phyloP scores from a whole-genome alignment of 1,284 basidiomycete genomes.

The Athelia psychrophila region DNA sequence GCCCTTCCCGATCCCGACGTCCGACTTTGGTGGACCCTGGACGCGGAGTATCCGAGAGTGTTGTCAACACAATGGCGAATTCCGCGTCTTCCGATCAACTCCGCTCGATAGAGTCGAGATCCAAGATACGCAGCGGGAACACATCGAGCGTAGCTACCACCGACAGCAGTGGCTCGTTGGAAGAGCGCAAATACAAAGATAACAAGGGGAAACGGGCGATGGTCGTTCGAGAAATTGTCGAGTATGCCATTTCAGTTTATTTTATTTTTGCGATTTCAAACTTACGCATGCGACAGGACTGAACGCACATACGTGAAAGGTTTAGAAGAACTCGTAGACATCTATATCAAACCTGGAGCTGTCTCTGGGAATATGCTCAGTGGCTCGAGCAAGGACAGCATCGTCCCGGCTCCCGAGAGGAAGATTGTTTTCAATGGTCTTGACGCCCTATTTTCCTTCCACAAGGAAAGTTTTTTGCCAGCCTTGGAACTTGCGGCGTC shows the following conservation, averaged over 20 bases:
- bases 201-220: constrained; percentile 78
- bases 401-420: constrained; percentile 86
- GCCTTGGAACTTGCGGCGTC: constrained; percentile 77
- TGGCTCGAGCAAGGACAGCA: constrained; percentile 74
- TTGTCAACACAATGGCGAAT: constrained; percentile 33
- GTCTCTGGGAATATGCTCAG: constrained; percentile 68
- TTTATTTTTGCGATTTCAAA: constrained; percentile 9
- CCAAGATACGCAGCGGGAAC: constrained; percentile 53
- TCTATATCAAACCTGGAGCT: constrained; percentile 90
- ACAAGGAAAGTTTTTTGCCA: constrained; percentile 89
- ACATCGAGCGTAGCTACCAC: constrained; percentile 69
- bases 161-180: constrained; percentile 61
- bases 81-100: constrained; percentile 50
- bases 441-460: constrained; percentile 90
- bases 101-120: constrained; percentile 58
- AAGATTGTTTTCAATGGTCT: constrained; percentile 93
- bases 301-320: constrained; percentile 95
- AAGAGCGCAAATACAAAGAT: constrained; percentile 86
- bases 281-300: constrained; percentile 53
- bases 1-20: constrained; percentile 49
- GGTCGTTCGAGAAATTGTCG: constrained; percentile 83
- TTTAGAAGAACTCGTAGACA: constrained; percentile 89
- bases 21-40: constrained; percentile 59
- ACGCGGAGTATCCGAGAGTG: constrained; percentile 47
- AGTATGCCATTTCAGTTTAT: constrained; percentile 48